Evolutionary conservation across 257 asterid species (phyloP).

Genomic region (Solanum chilense): DNA sequence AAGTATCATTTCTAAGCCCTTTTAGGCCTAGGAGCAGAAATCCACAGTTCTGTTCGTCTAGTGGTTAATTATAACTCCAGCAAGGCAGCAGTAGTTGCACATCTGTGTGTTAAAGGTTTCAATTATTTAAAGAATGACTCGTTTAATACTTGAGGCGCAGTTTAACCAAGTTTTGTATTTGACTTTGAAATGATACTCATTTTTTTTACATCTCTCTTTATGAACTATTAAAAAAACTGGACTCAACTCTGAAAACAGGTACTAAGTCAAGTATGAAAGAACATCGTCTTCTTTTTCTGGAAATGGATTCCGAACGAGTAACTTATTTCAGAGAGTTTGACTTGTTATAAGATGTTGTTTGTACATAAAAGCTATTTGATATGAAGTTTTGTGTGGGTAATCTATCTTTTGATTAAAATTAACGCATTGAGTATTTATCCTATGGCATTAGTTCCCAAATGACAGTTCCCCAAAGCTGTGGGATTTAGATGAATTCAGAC

Average conservation of each 20-base stretch:
- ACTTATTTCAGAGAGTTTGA: not conserved
- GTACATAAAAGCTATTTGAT: not conserved
- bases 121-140: not conserved
- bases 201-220: not conserved
- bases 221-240: not conserved
- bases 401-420: not conserved
- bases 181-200: not conserved
- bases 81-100: not conserved
- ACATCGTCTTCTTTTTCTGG: not conserved
- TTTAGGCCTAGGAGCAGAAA: not conserved
- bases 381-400: not conserved
- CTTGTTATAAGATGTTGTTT: not conserved
- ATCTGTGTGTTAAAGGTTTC: not conserved
- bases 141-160: not conserved
- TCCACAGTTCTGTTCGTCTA: not conserved
- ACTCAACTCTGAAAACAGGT: not conserved
- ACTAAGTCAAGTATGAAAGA: not conserved
- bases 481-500: not conserved
- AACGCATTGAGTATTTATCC: not conserved
- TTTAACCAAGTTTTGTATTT: not conserved
- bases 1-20: not conserved
- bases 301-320: not conserved
- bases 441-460: not conserved
- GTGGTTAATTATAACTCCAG: not conserved
- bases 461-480: not conserved